Evolutionary conservation across 805 yeast species (phyloP).

Genomic region (Candida easanensis): DNA sequence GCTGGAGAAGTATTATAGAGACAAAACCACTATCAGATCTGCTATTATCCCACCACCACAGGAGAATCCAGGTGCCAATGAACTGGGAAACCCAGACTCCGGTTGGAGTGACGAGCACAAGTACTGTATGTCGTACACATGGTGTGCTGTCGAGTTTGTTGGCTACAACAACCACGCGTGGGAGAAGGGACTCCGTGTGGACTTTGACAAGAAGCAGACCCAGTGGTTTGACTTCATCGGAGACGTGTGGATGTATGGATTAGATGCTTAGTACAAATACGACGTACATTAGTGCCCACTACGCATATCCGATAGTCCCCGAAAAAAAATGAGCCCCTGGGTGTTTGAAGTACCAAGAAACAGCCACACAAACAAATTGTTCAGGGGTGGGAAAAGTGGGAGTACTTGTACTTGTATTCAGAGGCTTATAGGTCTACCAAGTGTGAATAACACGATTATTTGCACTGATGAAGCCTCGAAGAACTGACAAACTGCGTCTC

Average conservation of each 20-base stretch:
- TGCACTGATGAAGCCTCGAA: not conserved
- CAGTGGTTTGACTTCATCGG: constrained; percentile 26
- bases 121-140: constrained; percentile 38
- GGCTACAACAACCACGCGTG: constrained; percentile 31
- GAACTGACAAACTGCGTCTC: not conserved
- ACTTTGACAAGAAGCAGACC: constrained; percentile 12
- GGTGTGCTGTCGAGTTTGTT: constrained; percentile 44
- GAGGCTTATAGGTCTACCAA: too few species aligned
- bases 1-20: constrained; percentile 31
- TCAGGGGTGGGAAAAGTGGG: too few species aligned
- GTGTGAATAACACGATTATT: not conserved
- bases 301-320: too few species aligned
- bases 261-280: not conserved
- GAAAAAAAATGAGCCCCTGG: too few species aligned
- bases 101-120: constrained; percentile 36
- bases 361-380: too few species aligned
- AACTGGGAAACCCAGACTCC: constrained; percentile 32
- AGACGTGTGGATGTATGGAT: constrained; percentile 26
- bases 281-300: too few species aligned
- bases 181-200: constrained; percentile 15
- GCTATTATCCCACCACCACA: constrained; percentile 43
- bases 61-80: constrained; percentile 24
- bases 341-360: too few species aligned
- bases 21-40: constrained; percentile 31
- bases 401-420: too few species aligned